Percentiles rank a stretch among this genome's conserved stretches.
phyloP scores from a whole-genome alignment of 257 asterid genomes.

The Ligustrum vulgare region DNA sequence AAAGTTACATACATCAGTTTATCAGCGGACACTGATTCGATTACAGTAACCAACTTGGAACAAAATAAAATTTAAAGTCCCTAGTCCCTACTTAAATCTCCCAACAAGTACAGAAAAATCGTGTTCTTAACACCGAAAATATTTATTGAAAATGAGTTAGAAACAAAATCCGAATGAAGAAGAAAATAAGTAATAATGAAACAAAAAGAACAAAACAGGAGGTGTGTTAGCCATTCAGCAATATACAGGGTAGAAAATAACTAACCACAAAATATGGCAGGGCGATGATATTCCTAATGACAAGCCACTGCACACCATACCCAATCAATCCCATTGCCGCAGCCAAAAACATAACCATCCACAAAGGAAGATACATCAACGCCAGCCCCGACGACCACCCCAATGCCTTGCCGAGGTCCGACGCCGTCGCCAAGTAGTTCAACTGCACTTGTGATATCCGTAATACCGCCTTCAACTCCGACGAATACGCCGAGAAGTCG shows the following conservation, averaged over 20 bases:
- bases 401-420: constrained; percentile 81
- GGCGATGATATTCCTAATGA: constrained; percentile 40
- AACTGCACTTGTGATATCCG: constrained; percentile 82
- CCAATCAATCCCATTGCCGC: constrained; percentile 84
- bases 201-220: neutral
- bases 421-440: constrained; percentile 85
- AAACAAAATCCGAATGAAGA: neutral
- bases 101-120: too few species aligned
- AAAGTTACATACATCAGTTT: too few species aligned
- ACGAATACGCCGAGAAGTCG: constrained; percentile 88
- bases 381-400: constrained; percentile 97
- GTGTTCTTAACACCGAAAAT: too few species aligned
- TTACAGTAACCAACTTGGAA: too few species aligned
- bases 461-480: constrained; percentile 66
- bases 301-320: constrained; percentile 90
- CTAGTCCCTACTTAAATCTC: too few species aligned
- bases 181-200: neutral
- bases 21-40: too few species aligned
- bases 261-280: constrained; percentile 90
- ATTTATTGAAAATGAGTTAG: neutral
- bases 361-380: constrained; percentile 58
- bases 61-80: too few species aligned
- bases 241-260: neutral
- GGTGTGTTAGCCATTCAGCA: neutral
- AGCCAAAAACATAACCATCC: constrained; percentile 74